Evolutionary conservation across 805 yeast genomes (phyloP).

Genomic region (Lipomyces oligophaga): DNA sequence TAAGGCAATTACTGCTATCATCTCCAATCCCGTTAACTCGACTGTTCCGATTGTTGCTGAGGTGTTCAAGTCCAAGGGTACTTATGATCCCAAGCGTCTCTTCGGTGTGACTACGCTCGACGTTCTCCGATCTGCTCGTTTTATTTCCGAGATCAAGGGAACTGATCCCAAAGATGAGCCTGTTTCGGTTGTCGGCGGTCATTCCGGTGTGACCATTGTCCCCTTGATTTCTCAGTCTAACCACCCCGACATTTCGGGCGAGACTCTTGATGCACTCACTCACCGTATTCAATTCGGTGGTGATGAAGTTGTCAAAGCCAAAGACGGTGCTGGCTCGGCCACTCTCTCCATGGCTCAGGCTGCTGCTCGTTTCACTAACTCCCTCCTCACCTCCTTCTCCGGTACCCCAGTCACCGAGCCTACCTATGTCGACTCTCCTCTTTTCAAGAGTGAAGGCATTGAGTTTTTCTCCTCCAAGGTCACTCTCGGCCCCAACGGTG

Average conservation of each 20-base stretch:
- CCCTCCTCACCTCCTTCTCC: constrained; percentile 43
- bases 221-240: constrained; percentile 84
- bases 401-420: constrained; percentile 52
- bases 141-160: constrained; percentile 63
- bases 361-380: constrained; percentile 63
- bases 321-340: constrained; percentile 91
- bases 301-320: constrained; percentile 91
- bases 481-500: constrained; percentile 82
- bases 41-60: constrained; percentile 96
- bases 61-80: constrained; percentile 79
- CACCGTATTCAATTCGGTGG: constrained; percentile 95
- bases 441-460: constrained; percentile 83
- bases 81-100: constrained; percentile 84
- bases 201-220: constrained; percentile 93
- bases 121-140: constrained; percentile 83
- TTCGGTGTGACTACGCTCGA: constrained; percentile 97
- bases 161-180: constrained; percentile 74
- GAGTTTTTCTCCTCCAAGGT: constrained; percentile 95
- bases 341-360: constrained; percentile 82
- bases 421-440: constrained; percentile 62
- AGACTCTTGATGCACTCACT: constrained; percentile 61
- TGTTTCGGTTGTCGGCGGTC: constrained; percentile 93
- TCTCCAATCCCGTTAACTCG: constrained; percentile 95
- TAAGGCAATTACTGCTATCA: constrained; percentile 74
- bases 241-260: constrained; percentile 55